Base-by-base conservation (phyloP, 805 yeast genomes). In the Metschnikowia dekortorum region DNA sequence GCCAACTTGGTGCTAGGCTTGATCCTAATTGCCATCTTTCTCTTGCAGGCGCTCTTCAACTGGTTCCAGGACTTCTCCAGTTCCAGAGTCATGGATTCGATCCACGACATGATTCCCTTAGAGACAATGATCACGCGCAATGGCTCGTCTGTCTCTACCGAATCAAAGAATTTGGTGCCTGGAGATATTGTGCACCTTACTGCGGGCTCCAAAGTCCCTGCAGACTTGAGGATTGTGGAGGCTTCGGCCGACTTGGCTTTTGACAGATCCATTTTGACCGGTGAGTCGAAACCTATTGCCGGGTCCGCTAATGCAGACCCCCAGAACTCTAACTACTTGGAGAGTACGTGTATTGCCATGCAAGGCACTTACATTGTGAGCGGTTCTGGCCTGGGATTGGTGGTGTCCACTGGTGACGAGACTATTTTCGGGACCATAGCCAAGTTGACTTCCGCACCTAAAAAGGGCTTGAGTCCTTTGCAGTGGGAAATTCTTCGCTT, bases 371-470 rank as follows among this genome's bases (percentile, higher is more conserved):
- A 65, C 46, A 69, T 75, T 52, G 65, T 73, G 42, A 63, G 67
- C 52, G 81, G 81, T 5, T 59, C 66, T 3, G 81, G 79, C 8
- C 63, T 51, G 49, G 80, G 77, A 36, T 54, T 76, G 13, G 76
- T 75, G 30, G 73, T 76, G 26, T 52, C 71, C 22, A 76, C 74
- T 34, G 80, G 79, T 48, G 76, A 70, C 50, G 51, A 62, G 5
- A 75, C 80, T 3, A 73, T 75, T 22, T 75, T 76, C 56, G 81
- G 81, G 26, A 62, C 69, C 38, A 74, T 76, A 50, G 75, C 80
- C 13, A 69, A 69, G 49, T 54, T 73, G 48, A 67, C 79, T 3
- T 57, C 75, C 2, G 62, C 62, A 37, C 74, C 73, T 5, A 74
- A 70, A 56, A 60, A 57, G n/a, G 69, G 72, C 13, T 51, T 68